Conservation (phyloP, 176 grass and related monocot genomes). For the Metroxylon sagu region DNA sequence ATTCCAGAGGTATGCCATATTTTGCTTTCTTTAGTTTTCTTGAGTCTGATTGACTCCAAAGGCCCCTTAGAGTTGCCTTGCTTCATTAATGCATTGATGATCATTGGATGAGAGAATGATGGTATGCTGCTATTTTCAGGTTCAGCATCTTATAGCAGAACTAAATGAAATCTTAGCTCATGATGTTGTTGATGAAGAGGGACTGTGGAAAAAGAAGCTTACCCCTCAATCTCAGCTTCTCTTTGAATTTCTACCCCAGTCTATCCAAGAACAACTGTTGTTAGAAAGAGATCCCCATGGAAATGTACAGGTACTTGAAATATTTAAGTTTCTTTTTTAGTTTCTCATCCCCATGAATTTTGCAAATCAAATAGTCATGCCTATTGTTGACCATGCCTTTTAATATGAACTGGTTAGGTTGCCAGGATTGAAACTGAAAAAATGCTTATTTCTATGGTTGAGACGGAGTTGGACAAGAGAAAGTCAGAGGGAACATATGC, state of each 20-base stretch:
- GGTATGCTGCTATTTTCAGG: constrained; percentile 26
- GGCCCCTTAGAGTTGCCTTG: too few species aligned
- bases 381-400: not conserved
- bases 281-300: constrained; percentile 99
- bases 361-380: not conserved
- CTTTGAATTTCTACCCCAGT: constrained; percentile 83
- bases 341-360: too few species aligned
- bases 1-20: constrained; percentile 74
- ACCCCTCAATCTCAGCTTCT: constrained; percentile 42
- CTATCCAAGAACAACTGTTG: constrained; percentile 89
- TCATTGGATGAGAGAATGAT: too few species aligned
- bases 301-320: constrained; percentile 78
- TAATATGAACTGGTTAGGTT: constrained; percentile 34
- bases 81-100: too few species aligned
- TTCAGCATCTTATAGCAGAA: constrained; percentile 90
- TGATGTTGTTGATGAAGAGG: constrained; percentile 81
- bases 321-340: not conserved
- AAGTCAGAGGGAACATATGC: constrained; percentile 65
- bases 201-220: constrained; percentile 89
- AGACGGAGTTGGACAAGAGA: constrained; percentile 93
- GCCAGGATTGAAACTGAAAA: constrained; percentile 99
- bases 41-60: not conserved
- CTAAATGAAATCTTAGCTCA: constrained; percentile 94
- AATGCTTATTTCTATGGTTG: constrained; percentile 98
- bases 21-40: not conserved